Conservation (phyloP, 371 early-diverging fungal genomes). For the Rhizomucor miehei region DNA sequence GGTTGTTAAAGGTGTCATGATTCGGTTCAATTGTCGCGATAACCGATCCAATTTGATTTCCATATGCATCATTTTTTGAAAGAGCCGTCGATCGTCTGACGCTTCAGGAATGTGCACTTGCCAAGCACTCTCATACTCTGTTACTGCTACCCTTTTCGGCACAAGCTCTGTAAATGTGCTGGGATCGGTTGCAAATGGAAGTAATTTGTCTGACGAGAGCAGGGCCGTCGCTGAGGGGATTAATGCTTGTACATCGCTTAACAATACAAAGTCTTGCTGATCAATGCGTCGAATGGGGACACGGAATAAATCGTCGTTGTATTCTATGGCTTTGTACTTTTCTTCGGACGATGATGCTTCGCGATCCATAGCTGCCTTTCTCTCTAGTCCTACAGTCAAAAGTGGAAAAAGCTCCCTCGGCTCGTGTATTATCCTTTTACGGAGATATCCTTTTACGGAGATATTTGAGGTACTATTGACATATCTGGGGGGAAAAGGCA, state of each 20-base stretch:
- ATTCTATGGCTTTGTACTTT: slow-evolving; percentile 24
- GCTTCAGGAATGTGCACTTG: slow-evolving; percentile 31
- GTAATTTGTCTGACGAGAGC: slow-evolving; percentile 28
- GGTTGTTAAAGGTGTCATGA: slow-evolving; percentile 2
- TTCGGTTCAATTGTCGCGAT: slow-evolving; percentile 10
- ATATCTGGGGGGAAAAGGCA: too few relatives aligned
- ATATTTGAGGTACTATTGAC: too few relatives aligned
- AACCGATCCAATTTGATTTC: slow-evolving; percentile 33
- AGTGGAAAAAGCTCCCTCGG: too few relatives aligned
- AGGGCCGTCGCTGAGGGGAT: slow-evolving; percentile 40
- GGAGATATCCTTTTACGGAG: too few relatives aligned
- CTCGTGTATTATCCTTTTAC: too few relatives aligned
- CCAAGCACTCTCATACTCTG: slow-evolving; percentile 27
- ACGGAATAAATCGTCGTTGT: slow-evolving; percentile 26
- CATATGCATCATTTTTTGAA: slow-evolving; percentile 13
- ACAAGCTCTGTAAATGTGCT: slow-evolving; percentile 13
- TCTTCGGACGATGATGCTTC: slow-evolving; percentile 17
- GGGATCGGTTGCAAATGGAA: slow-evolving; percentile 37
- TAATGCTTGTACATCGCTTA: slow-evolving; percentile 35
- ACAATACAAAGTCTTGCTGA: slow-evolving; percentile 24
- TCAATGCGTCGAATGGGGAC: slow-evolving; percentile 37
- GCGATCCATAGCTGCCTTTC: slow-evolving; percentile 6
- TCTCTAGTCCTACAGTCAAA: too few relatives aligned
- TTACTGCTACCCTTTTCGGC: slow-evolving; percentile 30
- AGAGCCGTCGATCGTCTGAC: slow-evolving; percentile 6